phyloP scores from a whole-genome alignment of 2,329 filamentous ascomycete genomes.

The Xylariaceae sp. region DNA sequence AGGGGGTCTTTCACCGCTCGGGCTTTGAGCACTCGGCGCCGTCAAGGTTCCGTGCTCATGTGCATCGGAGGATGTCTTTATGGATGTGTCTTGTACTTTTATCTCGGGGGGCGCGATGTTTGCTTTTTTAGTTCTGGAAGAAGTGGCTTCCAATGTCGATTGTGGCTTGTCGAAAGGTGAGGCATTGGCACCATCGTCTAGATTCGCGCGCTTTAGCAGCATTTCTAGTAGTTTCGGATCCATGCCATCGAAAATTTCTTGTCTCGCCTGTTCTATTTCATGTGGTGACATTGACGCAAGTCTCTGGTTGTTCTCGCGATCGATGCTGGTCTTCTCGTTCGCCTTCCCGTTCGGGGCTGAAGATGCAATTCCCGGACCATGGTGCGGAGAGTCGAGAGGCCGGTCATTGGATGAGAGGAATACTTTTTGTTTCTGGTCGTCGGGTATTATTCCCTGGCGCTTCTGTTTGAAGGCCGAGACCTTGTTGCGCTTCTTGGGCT shows the following conservation, averaged over 20 bases:
- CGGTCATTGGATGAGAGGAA: conserved; percentile 20
- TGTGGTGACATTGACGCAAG: conserved; percentile 72
- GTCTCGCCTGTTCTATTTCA: conserved; percentile 74
- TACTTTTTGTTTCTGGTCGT: conserved; percentile 25
- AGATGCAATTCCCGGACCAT: conserved; percentile 18
- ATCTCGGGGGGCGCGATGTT: conserved; percentile 18
- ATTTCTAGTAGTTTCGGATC: conserved; percentile 71
- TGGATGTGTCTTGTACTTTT: conserved; percentile 23
- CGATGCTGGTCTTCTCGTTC: conserved; percentile 66
- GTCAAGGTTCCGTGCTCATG: background rate
- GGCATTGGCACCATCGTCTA: conserved; percentile 54
- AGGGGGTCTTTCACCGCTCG: conserved; percentile 1
- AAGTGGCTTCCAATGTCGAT: conserved; percentile 9
- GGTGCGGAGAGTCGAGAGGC: conserved; percentile 19
- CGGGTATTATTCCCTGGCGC: conserved; percentile 34
- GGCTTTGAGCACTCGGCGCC: background rate
- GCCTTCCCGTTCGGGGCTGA: conserved; percentile 34
- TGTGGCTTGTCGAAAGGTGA: conserved; percentile 39
- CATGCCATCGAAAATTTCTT: conserved; percentile 73
- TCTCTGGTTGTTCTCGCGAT: conserved; percentile 70
- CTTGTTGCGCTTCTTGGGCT: conserved; percentile 70
- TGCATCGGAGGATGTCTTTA: conserved; percentile 1
- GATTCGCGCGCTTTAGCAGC: conserved; percentile 68
- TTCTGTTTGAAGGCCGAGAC: conserved; percentile 77
- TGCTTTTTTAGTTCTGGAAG: conserved; percentile 3